Conservation (phyloP, 2,329 filamentous ascomycete genomes). For the Alternaria consortialis region DNA sequence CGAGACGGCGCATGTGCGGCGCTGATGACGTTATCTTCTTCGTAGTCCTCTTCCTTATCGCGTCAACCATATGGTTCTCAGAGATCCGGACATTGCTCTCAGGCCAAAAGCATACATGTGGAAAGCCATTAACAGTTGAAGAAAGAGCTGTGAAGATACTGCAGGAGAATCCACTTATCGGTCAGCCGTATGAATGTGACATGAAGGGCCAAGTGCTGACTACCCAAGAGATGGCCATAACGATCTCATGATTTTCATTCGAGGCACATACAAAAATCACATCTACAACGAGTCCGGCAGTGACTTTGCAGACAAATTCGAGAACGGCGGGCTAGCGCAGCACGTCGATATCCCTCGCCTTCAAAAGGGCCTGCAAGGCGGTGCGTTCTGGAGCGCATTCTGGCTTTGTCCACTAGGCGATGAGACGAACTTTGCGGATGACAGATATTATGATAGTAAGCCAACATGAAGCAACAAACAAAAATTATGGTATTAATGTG, state of each 20-base stretch:
- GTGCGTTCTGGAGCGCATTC: constrained; percentile 93
- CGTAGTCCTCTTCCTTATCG: constrained; percentile 16
- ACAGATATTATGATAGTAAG: constrained; percentile 73
- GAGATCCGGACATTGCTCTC: constrained; percentile 6
- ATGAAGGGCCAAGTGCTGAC: constrained; percentile 27
- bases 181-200: constrained; percentile 31
- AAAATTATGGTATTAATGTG: constrained; percentile 15
- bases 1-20: constrained; percentile 1
- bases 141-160: constrained; percentile 48
- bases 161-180: constrained; percentile 52
- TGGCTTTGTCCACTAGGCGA: constrained; percentile 74
- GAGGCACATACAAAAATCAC: constrained; percentile 73
- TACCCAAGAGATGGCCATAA: constrained; percentile 78
- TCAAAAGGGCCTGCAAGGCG: constrained; percentile 74
- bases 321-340: constrained; percentile 70
- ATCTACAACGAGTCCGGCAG: constrained; percentile 67
- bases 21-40: constrained; percentile 3
- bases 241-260: constrained; percentile 80
- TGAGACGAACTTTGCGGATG: constrained; percentile 76
- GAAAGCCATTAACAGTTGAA: constrained; percentile 31
- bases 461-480: background rate
- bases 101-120: constrained; percentile 1
- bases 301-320: constrained; percentile 78
- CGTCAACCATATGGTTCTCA: constrained; percentile 12
- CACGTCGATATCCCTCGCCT: constrained; percentile 86